Evolutionary conservation across 2,329 filamentous ascomycete species (phyloP).

Genomic region (Colletotrichum acutatum): DNA sequence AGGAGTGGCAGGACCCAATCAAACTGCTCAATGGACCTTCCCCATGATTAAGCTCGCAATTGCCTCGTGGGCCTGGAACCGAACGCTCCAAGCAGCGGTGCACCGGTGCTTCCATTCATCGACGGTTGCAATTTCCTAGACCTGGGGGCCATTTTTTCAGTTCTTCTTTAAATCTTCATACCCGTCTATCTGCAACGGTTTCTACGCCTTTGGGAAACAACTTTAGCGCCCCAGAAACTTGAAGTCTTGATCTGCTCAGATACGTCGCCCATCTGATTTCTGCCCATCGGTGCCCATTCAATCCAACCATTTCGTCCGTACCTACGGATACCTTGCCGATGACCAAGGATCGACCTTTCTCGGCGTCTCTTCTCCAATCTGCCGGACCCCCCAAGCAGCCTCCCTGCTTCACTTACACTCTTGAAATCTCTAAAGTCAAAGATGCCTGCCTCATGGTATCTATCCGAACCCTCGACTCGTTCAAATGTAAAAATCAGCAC

Average conservation of each 20-base stretch:
- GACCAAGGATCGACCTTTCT: constrained; percentile 16
- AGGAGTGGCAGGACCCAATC: constrained; percentile 12
- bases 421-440: not conserved
- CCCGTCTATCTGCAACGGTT: not conserved
- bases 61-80: constrained; percentile 32
- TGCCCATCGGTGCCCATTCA: not conserved
- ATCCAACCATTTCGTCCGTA: not conserved
- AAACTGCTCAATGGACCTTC: constrained; percentile 12
- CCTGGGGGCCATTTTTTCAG: constrained; percentile 10
- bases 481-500: not conserved
- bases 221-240: constrained; percentile 1
- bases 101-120: not conserved
- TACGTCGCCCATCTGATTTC: not conserved
- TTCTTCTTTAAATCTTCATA: constrained; percentile 5
- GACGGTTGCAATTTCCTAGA: not conserved
- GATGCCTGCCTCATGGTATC: not conserved
- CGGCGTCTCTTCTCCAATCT: constrained; percentile 7
- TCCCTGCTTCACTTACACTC: not conserved
- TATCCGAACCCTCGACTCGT: not conserved
- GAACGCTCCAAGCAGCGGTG: not conserved
- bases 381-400: constrained; percentile 12
- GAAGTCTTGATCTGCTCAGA: not conserved
- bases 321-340: not conserved
- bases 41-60: constrained; percentile 30
- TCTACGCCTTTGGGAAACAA: not conserved